phyloP scores from a whole-genome alignment of 177 flowering plant genomes.

The Vitis hybrid region DNA sequence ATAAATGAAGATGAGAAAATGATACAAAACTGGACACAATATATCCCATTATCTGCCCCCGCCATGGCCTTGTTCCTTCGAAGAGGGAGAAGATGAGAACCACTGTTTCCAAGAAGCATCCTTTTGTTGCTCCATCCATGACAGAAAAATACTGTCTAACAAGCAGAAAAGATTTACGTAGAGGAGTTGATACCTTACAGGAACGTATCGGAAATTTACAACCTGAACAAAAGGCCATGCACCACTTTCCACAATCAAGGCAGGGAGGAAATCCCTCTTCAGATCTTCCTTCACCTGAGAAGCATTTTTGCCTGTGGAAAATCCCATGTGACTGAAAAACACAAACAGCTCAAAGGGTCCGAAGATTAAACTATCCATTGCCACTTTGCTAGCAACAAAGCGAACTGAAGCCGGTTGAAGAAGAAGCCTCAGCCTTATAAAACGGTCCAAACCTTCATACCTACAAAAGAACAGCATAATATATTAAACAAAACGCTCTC shows the following conservation, averaged over 20 bases:
- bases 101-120: constrained; percentile 87
- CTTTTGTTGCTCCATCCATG: constrained; percentile 90
- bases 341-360: constrained; percentile 74
- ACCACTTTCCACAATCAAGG: constrained; percentile 74
- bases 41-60: constrained; percentile 10
- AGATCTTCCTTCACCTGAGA: constrained; percentile 74
- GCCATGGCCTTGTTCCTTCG: constrained; percentile 23
- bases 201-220: constrained; percentile 76
- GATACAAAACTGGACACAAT: background rate
- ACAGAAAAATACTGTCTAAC: constrained; percentile 78
- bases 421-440: constrained; percentile 47
- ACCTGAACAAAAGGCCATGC: constrained; percentile 79
- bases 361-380: constrained; percentile 65
- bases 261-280: constrained; percentile 89
- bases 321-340: constrained; percentile 84
- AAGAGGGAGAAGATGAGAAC: constrained; percentile 24
- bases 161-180: constrained; percentile 84
- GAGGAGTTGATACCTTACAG: constrained; percentile 80
- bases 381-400: constrained; percentile 81
- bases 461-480: constrained; percentile 25
- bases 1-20: background rate
- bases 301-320: constrained; percentile 59
- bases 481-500: too few relatives aligned
- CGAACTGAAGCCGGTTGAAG: constrained; percentile 55
- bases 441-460: constrained; percentile 78